A percentile compares a stretch with the other conserved stretches of the same genome.
These are phyloP conservation scores for Clonostachys rhizophaga DNA, from an alignment of 2,329 filamentous ascomycete genomes.

Conservation along the genomic window DNA sequence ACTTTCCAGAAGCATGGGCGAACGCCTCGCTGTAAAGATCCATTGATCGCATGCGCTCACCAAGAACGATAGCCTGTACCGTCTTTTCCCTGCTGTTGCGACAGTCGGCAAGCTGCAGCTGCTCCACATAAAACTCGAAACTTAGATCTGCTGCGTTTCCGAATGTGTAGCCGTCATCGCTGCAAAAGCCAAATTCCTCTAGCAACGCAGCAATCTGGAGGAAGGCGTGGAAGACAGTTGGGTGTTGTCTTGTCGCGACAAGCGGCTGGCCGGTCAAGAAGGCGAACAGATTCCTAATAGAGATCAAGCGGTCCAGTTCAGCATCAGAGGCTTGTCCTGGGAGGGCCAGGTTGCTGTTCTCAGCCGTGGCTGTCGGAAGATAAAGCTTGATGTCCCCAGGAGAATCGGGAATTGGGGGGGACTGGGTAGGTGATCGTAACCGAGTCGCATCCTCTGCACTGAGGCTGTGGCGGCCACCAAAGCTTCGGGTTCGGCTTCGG, in stretches of 20 bases:
- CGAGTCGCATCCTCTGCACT: conserved; percentile 43
- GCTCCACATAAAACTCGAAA: conserved; percentile 72
- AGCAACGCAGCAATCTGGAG: conserved; percentile 48
- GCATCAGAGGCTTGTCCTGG: conserved; percentile 22
- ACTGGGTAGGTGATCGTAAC: conserved; percentile 26
- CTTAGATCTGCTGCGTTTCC: conserved; percentile 57
- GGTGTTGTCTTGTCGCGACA: conserved; percentile 48
- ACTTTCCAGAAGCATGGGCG: conserved; percentile 84
- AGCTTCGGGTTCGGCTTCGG: conserved; percentile 35
- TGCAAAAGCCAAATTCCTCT: conserved; percentile 52
- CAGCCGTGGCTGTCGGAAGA: conserved; percentile 39
- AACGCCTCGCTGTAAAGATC: conserved; percentile 89
- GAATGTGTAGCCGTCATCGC: conserved; percentile 51
- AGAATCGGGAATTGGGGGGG: conserved; percentile 28
- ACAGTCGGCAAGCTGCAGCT: conserved; percentile 74
- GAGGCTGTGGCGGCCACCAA: conserved; percentile 40
- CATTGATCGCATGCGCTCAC: conserved; percentile 78
- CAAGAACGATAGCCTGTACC: conserved; percentile 82
- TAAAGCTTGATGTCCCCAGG: conserved; percentile 45
- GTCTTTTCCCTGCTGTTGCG: conserved; percentile 82
- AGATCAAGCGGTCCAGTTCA: conserved; percentile 51
- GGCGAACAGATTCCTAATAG: conserved; percentile 61
- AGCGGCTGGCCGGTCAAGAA: conserved; percentile 60
- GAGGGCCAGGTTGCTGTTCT: conserved; percentile 22
- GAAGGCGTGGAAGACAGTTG: conserved; percentile 50